These are phyloP conservation scores for Parascedosporium putredinis DNA, from an alignment of 2,329 filamentous ascomycete genomes.

Conservation along the genomic window DNA sequence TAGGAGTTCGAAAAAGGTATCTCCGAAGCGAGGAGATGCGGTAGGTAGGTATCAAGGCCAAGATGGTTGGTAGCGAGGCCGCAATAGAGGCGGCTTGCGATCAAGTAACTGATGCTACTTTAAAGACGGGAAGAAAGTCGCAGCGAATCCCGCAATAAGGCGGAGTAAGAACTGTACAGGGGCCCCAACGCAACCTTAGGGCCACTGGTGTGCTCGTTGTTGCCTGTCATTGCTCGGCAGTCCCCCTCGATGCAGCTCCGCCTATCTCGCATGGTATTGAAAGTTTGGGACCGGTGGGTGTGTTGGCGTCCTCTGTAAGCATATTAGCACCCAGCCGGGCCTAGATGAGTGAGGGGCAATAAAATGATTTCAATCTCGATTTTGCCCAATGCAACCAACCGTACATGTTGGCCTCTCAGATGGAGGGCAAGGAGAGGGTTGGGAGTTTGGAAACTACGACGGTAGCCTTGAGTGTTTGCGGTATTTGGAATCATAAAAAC, in stretches of 20 bases:
- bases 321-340: too few species aligned
- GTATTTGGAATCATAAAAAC: too few species aligned
- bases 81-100: neutral
- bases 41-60: too few species aligned
- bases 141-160: neutral
- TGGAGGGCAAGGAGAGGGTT: too few species aligned
- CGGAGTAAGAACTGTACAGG: neutral
- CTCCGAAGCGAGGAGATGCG: too few species aligned
- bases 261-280: neutral
- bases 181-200: neutral
- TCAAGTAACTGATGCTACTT: neutral
- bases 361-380: slow-evolving; percentile 2
- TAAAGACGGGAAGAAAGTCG: neutral
- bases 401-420: too few species aligned
- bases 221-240: too few species aligned
- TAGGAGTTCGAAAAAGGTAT: too few species aligned
- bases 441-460: too few species aligned
- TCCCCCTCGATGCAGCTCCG: too few species aligned
- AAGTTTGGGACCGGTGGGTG: neutral
- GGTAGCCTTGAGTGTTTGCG: neutral
- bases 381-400: neutral
- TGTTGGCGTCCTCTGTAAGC: too few species aligned
- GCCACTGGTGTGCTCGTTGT: neutral
- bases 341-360: neutral
- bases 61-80: neutral